Evolutionary conservation across 495 filamentous ascomycete species (phyloP), one percentile per base, ranked within the genome.

Genomic region (Entonaema liquescens): DNA sequence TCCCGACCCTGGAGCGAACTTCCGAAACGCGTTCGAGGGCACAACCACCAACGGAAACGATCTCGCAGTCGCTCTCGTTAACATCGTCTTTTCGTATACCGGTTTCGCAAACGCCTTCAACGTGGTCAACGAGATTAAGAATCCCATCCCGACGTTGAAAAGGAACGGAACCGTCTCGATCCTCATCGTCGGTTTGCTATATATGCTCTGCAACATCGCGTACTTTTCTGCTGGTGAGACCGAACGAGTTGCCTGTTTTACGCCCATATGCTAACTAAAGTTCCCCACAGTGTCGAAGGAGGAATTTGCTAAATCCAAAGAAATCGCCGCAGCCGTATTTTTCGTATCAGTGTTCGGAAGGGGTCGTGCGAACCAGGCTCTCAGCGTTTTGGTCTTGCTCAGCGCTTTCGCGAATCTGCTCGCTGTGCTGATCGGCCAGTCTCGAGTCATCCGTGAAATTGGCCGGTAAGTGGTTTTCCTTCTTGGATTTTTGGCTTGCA

Each of bases 331-430:
- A 2, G 78, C 81, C 23, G 65, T 90, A 0, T 91, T 90, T 75
- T 91, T 91, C 71, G 75, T 84, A 15, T 81, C 81, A 5, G 87
- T 90, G 0, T 89, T 92, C 53, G 89, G 89, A 4, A 67, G 74
- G 19, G 79, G 80, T 9, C 75, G 80, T 11, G 86, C 87, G 0
- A 76, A 84, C 3, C 78, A 78, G 21, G 89, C 83, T 0, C 73
- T 91, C 56, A 89, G 87, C 64, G 83, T 89, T n/a, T 77, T 90
- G 1, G 88, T 91, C 35, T 82, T 84, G 0, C 73, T 92, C 13
- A 88, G 85, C 69, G 86, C 88, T 0, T 90, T 92, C 62, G 88
- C 87, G 0, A 92, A 91, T 57, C 74, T 91, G 1, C 66, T 92
- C 12, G 84, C 87, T 11, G 86, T 89, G 1, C 62, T 90, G 29